Base-by-base conservation (phyloP, 495 filamentous ascomycete species). In the Aspergillus sclerotiicarbonarius region DNA sequence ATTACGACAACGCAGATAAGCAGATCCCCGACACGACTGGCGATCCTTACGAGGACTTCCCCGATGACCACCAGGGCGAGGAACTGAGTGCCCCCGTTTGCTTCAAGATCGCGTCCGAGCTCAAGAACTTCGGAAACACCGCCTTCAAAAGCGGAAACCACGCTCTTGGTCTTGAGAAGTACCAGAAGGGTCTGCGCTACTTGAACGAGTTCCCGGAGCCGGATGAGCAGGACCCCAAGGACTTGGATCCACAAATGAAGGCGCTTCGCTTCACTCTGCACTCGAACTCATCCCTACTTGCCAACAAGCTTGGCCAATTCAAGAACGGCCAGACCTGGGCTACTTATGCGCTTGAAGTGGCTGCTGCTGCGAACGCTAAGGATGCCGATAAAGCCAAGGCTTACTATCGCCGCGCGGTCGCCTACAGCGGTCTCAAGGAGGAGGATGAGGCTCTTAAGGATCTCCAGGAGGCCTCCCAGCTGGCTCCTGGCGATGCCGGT, bases 111-210 rank as follows among this genome's bases (percentile, higher is more conserved):
- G 91, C 90, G 3, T 76, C 80, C n/a, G 89, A 90, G 62, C 83
- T 96, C 63, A 98, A 98, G 77, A 90, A 88, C 18, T 93, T 88
- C 63, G 93, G 93, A 52, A 97, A 96, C 77, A 83, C 82, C 61
- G 92, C 92, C 0, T 98, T 96, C 83, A 96, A 96, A 81, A 73
- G 69, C 16, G 82, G 83, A 21, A 81, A 96, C 63, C 67, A 88
- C 32, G 67, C 76, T 35, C 76, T 89, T 20, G 93, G 87, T 10
- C 78, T 98, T 21, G 89, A 89, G 43, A 99, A 99, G 78, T 99
- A 99, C 77, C 89, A 96, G 74, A 99, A 99, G 77, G 92, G 84
- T n/a, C 73, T 99, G 54, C 88, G 94, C 60, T 99, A 98, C 67
- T 74, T 97, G 58, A 90, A 92, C 69, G 92, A 97, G 75, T 90